phyloP scores from a whole-genome alignment of 2,329 filamentous ascomycete species.

The Rhynchosporium graminicola region DNA sequence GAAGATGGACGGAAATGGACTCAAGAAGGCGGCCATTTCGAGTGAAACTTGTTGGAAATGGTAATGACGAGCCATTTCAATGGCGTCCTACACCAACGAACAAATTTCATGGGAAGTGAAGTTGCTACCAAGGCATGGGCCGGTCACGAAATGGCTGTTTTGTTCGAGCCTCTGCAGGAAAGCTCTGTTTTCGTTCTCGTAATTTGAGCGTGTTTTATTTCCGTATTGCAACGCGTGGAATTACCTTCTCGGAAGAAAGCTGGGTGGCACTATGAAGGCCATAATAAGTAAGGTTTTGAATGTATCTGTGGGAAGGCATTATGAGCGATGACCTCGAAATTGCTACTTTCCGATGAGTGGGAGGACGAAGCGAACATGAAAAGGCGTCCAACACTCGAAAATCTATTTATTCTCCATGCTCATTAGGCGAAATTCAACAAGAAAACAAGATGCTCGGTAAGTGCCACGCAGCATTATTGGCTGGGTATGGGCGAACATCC shows the following conservation, averaged over 20 bases:
- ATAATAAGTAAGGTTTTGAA: slow-evolving; percentile 6
- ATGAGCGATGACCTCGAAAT: slow-evolving; percentile 1
- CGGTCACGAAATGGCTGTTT: not conserved
- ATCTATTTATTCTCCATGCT: not conserved
- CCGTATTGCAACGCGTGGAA: slow-evolving; percentile 22
- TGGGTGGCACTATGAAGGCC: not conserved
- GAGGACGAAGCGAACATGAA: slow-evolving; percentile 11
- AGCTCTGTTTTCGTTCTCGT: slow-evolving; percentile 9
- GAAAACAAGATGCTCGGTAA: not conserved
- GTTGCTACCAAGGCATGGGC: not conserved
- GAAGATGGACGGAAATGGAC: slow-evolving; percentile 22
- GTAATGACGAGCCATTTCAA: not conserved
- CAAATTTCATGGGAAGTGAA: not conserved
- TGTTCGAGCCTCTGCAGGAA: slow-evolving; percentile 16
- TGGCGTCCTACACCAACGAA: not conserved
- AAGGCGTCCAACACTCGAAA: slow-evolving; percentile 11
- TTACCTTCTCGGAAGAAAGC: slow-evolving; percentile 2
- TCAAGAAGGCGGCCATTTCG: slow-evolving; percentile 19
- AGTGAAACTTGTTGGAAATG: slow-evolving; percentile 4
- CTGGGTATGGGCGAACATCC: slow-evolving; percentile 8
- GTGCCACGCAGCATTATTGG: slow-evolving; percentile 13
- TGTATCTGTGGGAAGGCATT: slow-evolving; percentile 5
- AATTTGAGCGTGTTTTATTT: slow-evolving; percentile 8
- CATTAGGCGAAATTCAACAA: no score
- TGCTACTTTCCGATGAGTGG: slow-evolving; percentile 17